Evolutionary conservation across 495 filamentous ascomycete species (phyloP), one percentile per base, ranked within the genome.

Genomic region (Lepraria neglecta): DNA sequence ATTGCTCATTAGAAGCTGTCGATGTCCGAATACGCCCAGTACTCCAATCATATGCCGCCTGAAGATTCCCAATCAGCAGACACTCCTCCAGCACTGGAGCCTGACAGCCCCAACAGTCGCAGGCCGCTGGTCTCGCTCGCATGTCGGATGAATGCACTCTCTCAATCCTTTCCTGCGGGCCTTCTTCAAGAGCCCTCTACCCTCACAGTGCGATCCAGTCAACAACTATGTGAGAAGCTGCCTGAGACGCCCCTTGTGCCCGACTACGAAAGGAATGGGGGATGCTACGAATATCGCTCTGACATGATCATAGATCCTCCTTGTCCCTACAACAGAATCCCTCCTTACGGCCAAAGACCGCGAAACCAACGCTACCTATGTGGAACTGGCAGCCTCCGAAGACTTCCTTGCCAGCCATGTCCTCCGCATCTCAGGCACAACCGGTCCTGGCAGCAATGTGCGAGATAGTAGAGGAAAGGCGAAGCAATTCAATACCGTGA

Each of bases 381-480:
- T 84, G 65, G 92, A 97, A 66, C 82, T 96, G 61, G 86, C 91
- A 68, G 80, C 80, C 59, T 89, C 85, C 45, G 95, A 99, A 65
- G 95, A 99, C 65, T 97, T 99, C 72, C 80, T 97, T 50, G 91
- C 85, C 43, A 97, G 92, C 79, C 95, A 99, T 88, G 90, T 97
- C 53, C 77, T 99, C 67, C 89, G 94, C 64, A 84, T 96, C 63
- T 86, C 88, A 28, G 78, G 81, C 52, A 74, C 77, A 46, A 74
- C 76, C 62, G 82, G 80, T 68, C 68, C 70, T 14, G 59, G 66
- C 11, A 76, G 78, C 63, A 92, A 84, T 71, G 84, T 95, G 62
- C 87, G 95, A 57, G 95, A 99, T 73, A 90, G 82, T 72, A 81
- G 90, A 70, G 90, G 89, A 46, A 99, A 97, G 77, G 88, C 94